phyloP scores from a whole-genome alignment of 129 eudicot species.

The Dittrichia graveolens region DNA sequence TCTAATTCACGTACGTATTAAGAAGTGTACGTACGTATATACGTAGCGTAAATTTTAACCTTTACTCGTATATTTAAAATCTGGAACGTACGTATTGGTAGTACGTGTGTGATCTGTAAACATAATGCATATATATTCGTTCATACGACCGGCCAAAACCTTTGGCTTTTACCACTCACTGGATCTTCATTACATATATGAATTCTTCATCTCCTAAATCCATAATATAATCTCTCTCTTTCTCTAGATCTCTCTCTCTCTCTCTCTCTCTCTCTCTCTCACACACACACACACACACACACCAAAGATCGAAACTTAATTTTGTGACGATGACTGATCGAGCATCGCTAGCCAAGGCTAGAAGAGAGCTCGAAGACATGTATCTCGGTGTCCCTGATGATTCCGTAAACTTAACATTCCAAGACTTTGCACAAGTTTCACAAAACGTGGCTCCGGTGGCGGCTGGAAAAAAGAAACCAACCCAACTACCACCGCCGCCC shows the following conservation, averaged over 20 bases:
- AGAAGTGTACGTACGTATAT: too few species aligned
- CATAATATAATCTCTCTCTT: conserved; percentile 21
- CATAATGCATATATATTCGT: background rate
- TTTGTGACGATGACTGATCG: conserved; percentile 32
- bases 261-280: conserved; percentile 19
- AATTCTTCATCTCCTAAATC: conserved; percentile 17
- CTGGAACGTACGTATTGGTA: too few species aligned
- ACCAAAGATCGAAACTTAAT: background rate
- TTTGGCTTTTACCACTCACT: conserved; percentile 19
- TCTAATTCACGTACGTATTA: too few species aligned
- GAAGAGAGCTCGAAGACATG: conserved; percentile 71
- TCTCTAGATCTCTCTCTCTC: conserved; percentile 19
- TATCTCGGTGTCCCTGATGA: conserved; percentile 78
- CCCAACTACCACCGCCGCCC: background rate
- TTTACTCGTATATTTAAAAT: too few species aligned
- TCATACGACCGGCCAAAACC: conserved; percentile 36
- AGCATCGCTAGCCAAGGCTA: conserved; percentile 59
- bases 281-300: background rate
- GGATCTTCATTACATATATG: conserved; percentile 35
- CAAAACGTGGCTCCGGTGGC: conserved; percentile 30
- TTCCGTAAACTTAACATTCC: conserved; percentile 77
- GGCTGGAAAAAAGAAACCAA: conserved; percentile 34
- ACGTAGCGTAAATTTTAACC: too few species aligned
- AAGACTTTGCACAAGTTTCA: conserved; percentile 64
- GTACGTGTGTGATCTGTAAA: background rate